Base-by-base conservation (phyloP, 805 yeast genomes). In the Pichia exigua region DNA sequence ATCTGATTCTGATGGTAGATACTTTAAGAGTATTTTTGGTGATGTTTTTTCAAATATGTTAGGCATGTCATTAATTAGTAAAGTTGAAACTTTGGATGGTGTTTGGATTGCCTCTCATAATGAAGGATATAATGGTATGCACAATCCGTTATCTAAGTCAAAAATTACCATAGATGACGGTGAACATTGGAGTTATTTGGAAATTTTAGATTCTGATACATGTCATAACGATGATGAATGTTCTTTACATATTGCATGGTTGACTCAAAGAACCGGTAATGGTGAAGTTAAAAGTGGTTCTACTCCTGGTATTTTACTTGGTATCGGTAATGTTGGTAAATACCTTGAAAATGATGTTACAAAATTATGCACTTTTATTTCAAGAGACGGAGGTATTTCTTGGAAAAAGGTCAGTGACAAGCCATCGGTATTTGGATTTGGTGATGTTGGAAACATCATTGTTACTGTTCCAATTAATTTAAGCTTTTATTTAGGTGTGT, bases 281-380 rank as follows among this genome's bases (percentile, higher is more conserved):
- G 79, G 77, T 1, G 67, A 67, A 18, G 58, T 65, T n/a, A 73
- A 67, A 9, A 69, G 76, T 0, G 78, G 77, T 3, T 81, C 82
- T 11, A 76, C 84, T 0, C 81, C 85, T 0, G 84, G 82, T 43
- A 74, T 74, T 30, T 43, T 72, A 17, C 42, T 67, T 49, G 97
- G 87, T 21, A 78, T 86, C 24, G 99, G 99, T 35, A 85, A 81
- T 62, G 94, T 87, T 28, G 97, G 97, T 10, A 76, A 75, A 41
- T 58, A 61, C 17, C 66, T 88, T 41, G 71, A 71, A 2, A 53
- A 50, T 27, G 51, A 60, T 24, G 28, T 46, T 7, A 45, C 49
- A 1, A 54, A 60, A 3, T 49, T 55, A 40, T 40, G 57, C 15
- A 80, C 94, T 1, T 89, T 72, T 62, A 62, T 87, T 9, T 85